Evolutionary conservation across 2,329 filamentous ascomycete species (phyloP), one percentile per base, ranked within the genome.

Genomic region (Botrytis pseudocinerea): DNA sequence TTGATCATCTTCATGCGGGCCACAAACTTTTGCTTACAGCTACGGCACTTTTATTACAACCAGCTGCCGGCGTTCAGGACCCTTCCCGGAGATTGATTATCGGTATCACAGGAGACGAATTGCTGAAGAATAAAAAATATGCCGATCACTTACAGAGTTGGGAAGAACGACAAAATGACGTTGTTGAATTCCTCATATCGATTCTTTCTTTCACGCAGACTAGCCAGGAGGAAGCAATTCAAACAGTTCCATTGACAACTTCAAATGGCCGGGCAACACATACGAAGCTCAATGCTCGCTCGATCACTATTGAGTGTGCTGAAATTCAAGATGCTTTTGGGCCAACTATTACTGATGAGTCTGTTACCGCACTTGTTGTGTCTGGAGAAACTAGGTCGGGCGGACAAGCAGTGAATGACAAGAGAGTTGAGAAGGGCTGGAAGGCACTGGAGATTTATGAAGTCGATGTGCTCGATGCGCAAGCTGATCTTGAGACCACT

Each of bases 21-120:
- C 96, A 99, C 84, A 99, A 98, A 83, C 86, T 98, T n/a, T 88
- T 99, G 32, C 88, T 99, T 32, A 94, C 95, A n/a, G 95, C 95
- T 75, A 93, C 92, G 0, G 89, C 91, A 0, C 88, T 98, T 72
- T 87, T 94, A 25, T 86, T 82, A 92, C 73, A 88, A 89, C 73
- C 85, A 88, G 82, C 46, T 78, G 80, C 46, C 28, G 74, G 76
- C 28, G 75, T 75, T 40, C 79, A 84, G 0, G 79, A 80, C 1
- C 76, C 80, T 44, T 83, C 85, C 35, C 88, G 88, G 74, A 86
- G 86, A 18, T 87, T 97, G 75, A 92, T 94, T 28, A 87, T 98
- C 60, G 96, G 96, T 20, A 92, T 99, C 77, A 97, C 96, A 0
- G 94, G 93, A 8, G 94, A 97, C 79, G 91, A 92, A 74, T 86